phyloP scores from a whole-genome alignment of 106 monocot genomes.

The Hemerocallis citrina region DNA sequence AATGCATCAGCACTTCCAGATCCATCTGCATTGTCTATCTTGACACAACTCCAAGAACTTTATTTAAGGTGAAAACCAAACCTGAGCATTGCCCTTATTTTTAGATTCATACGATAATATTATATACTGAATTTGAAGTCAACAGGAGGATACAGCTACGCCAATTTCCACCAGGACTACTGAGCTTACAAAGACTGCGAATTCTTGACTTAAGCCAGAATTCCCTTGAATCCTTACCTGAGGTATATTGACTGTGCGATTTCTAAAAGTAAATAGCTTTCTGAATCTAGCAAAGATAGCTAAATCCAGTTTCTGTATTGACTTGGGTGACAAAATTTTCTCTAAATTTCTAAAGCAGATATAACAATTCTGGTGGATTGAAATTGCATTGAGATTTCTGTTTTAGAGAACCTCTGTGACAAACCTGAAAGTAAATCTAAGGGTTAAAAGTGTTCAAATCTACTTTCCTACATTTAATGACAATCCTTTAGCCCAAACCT shows the following conservation, averaged over 20 bases:
- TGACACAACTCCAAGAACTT: conserved; percentile 71
- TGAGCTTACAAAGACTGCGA: conserved; percentile 34
- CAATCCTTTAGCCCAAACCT: no score
- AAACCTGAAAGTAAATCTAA: no score
- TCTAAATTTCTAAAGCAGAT: no score
- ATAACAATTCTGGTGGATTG: no score
- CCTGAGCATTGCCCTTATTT: neutral
- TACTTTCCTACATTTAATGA: no score
- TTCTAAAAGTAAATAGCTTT: neutral
- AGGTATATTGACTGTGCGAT: conserved; percentile 33
- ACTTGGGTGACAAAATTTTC: no score
- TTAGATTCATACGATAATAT: neutral
- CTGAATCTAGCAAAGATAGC: neutral
- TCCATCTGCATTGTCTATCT: conserved; percentile 37
- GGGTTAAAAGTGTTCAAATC: no score
- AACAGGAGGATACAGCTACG: conserved; percentile 66
- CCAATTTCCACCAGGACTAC: conserved; percentile 48
- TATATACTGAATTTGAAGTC: conserved; percentile 13
- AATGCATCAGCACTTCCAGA: conserved; percentile 51
- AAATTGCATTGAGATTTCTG: no score
- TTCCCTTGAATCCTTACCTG: conserved; percentile 45
- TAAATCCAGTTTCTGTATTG: neutral
- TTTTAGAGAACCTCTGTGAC: no score
- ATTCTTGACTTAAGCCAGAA: conserved; percentile 92
- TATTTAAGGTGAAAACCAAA: conserved; percentile 57